Conservation (phyloP, 768 basidiomycete genomes). For the Tylopilus felleus region DNA sequence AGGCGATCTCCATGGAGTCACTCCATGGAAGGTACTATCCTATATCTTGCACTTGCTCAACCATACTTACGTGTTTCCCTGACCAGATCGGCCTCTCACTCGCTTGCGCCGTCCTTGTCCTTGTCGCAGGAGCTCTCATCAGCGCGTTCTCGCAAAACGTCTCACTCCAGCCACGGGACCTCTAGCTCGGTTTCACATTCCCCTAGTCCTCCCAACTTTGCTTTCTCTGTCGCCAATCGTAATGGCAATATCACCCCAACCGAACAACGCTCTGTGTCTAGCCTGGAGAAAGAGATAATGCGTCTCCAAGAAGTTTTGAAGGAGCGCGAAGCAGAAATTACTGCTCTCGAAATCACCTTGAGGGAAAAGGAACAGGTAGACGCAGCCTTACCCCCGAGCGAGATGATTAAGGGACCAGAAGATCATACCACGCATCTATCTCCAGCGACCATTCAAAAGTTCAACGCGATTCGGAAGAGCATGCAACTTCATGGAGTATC, state of each 20-base stretch:
- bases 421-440: conserved; percentile 47
- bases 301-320: conserved; percentile 89
- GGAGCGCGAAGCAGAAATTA: conserved; percentile 90
- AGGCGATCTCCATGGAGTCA: conserved; percentile 83
- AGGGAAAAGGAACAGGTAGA: conserved; percentile 34
- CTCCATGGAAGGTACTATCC: conserved; percentile 73
- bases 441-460: conserved; percentile 68
- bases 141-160: conserved; percentile 80
- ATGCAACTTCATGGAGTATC: conserved; percentile 51
- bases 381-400: neutral
- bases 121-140: conserved; percentile 96
- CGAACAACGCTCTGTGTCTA: conserved; percentile 73
- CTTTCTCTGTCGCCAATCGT: conserved; percentile 50
- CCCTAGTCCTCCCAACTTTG: conserved; percentile 54
- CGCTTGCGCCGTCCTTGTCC: conserved; percentile 92
- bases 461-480: conserved; percentile 67
- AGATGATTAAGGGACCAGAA: conserved; percentile 12
- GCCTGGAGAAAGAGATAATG: conserved; percentile 94
- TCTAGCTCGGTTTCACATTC: conserved; percentile 65
- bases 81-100: conserved; percentile 83
- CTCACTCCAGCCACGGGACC: conserved; percentile 72
- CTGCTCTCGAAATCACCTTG: conserved; percentile 57
- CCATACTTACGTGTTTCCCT: conserved; percentile 12
- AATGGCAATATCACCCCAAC: conserved; percentile 24
- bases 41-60: neutral